Percentiles rank a stretch among this genome's conserved stretches.
Evolutionary conservation across 2,329 filamentous ascomycete genomes (phyloP).

Genomic region (Pseudogymnoascus sp.): DNA sequence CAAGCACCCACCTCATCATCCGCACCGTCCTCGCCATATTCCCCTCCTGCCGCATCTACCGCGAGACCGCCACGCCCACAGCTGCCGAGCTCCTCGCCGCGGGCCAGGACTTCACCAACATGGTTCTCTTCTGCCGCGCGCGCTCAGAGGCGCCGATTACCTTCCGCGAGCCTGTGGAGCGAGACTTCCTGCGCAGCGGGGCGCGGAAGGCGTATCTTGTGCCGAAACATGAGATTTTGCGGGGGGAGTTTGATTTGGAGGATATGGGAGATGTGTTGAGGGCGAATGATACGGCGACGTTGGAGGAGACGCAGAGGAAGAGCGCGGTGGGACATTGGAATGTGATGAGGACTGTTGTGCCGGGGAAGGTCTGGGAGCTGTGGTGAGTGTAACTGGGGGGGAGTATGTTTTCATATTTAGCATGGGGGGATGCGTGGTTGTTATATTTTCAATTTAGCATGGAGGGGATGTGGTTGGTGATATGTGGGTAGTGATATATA

Average conservation of each 20-base stretch:
- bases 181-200: constrained; percentile 67
- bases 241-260: constrained; percentile 26
- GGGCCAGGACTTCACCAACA: constrained; percentile 78
- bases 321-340: constrained; percentile 83
- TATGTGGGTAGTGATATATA: background rate
- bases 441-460: background rate
- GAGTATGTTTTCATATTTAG: background rate
- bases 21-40: constrained; percentile 79
- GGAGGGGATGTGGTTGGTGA: background rate
- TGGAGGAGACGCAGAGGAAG: constrained; percentile 66
- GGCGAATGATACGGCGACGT: constrained; percentile 56
- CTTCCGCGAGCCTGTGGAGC: constrained; percentile 60
- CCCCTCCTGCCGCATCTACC: constrained; percentile 84
- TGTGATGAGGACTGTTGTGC: constrained; percentile 83
- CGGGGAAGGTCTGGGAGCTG: constrained; percentile 73
- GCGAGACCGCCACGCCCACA: constrained; percentile 59
- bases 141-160: constrained; percentile 43
- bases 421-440: background rate
- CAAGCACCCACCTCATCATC: constrained; percentile 70
- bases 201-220: constrained; percentile 64
- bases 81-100: constrained; percentile 41
- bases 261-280: constrained; percentile 46
- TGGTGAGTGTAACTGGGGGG: constrained; percentile 52
- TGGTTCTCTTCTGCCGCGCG: constrained; percentile 77
- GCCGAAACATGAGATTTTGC: constrained; percentile 64